These are phyloP conservation scores for Handroanthus guayacan DNA, from an alignment of 257 asterid species.

Conservation along the genomic window DNA sequence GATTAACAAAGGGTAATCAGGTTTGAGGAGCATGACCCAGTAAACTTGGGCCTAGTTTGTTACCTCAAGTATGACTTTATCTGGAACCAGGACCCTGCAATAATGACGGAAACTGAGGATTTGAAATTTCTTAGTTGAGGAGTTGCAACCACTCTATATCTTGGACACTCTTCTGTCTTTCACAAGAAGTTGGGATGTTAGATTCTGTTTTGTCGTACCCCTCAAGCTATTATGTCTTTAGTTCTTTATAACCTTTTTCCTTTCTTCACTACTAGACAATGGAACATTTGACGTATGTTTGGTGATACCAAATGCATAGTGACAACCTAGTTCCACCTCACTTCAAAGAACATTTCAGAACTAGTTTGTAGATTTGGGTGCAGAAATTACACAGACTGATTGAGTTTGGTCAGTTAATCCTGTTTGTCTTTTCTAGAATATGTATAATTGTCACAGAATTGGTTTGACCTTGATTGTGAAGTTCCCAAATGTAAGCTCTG, in stretches of 20 bases:
- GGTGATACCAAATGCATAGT: background rate
- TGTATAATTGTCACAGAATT: conserved; percentile 7
- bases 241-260: background rate
- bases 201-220: background rate
- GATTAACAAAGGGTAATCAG: too few relatives aligned
- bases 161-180: too few relatives aligned
- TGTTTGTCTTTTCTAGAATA: conserved; percentile 14
- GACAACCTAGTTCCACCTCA: background rate
- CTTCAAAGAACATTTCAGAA: background rate
- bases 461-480: conserved; percentile 3
- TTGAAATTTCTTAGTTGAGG: background rate
- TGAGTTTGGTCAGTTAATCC: background rate
- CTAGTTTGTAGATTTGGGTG: background rate
- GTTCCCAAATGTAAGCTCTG: background rate
- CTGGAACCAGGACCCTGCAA: background rate
- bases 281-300: background rate
- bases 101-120: background rate
- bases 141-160: too few relatives aligned
- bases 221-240: background rate
- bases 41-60: too few relatives aligned
- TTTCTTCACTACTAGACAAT: background rate
- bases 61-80: background rate
- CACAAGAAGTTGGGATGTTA: too few relatives aligned
- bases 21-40: too few relatives aligned
- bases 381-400: background rate